Evolutionary conservation across 169 alveolate genomes (phyloP), one percentile per base, ranked within the genome.

Genomic region (Eimeria acervulina): DNA sequence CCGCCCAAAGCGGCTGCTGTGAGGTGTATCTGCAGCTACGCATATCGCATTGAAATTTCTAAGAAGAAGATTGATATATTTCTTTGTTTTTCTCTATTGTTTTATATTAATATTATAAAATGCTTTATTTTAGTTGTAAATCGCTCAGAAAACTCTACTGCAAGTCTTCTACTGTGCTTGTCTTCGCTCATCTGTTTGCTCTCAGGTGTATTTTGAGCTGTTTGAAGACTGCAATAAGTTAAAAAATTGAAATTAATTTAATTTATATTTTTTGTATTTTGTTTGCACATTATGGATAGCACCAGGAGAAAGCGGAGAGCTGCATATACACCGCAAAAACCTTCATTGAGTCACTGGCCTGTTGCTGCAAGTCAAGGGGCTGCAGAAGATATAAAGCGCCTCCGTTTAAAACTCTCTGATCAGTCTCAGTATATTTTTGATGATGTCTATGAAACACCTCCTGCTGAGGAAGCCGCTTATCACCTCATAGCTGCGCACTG

Each of bases 301-400:
- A 70, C 21, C 28, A 17, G 68, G 28, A 55, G 81, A 40, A 70
- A 70, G 81, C 81, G 81, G 33, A 33, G 81, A n/a, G 81, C 40
- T n/a, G 81, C 40, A 70, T 23, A 1, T 7, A 40, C 26, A 17
- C 19, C 81, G 15, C 44, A 19, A 15, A 40, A n/a, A 23, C n/a
- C n/a, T n/a, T 6, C 33, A n/a, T 19, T 31, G 38, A 40, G 81
- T 40, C 81, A 70, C 31, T 70, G 81, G 81, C 31, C 81, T 33
- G 81, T 31, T 10, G 81, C 31, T 23, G 28, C 68, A 55, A 23
- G 28, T 55, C 28, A 23, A 1, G 81, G 31, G 26, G 81, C 44
- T 70, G 33, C 42, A 70, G 31, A 70, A n/a, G 38, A 26, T 31
- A 26, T 70, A 7, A 70, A n/a, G 26, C 72, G 72, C 1, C 72